Evolutionary conservation across 345 rosid genomes (phyloP), one percentile per base, ranked within the genome.

Genomic region (Raphanus sativus): DNA sequence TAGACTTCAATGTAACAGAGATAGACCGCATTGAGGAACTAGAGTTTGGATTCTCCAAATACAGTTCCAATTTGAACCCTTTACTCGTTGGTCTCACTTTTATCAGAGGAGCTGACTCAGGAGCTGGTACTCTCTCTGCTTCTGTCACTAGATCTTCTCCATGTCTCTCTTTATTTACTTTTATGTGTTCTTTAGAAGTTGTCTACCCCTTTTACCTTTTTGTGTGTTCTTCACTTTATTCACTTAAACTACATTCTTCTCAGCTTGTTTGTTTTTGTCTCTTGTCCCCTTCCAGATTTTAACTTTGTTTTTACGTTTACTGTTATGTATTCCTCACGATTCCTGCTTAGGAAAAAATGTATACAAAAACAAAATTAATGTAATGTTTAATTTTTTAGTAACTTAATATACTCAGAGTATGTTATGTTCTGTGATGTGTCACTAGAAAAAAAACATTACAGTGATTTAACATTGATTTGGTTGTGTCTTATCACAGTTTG

Each of bases 41-140:
- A 66, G 84, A 73, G 81, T 82, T 36, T 74, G 85, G 86, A 63
- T 83, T 75, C 72, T 84, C 91, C 63, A 83, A 81, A 50, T 70
- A 69, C 59, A 80, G 69, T 8, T 74, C 62, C 7, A 67, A 65
- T 71, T 50, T 69, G 3, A 80, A 81, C 74, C 85, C 91, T 67
- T 66, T 89, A 67, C 77, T 89, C 86, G 98, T 94, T 26, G 98
- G 97, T 33, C 92, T 94, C 70, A 89, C 97, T 13, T 92, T 94
- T 74, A 90, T 94, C 83, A 84, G 71, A 61, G 81, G 82, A 68
- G 93, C 97, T 79, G 88, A 80, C 24, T 89, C 92, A 77, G 90
- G 97, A 83, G 98, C 97, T 66, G 98, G 98, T 91, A 81, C 82
- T 52, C 59, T 52, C 0, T 58, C 77, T 79, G 42, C 67, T 48